Evolutionary conservation across 2,329 filamentous ascomycete genomes (phyloP).

Genomic region (Diplodia intermedia): DNA sequence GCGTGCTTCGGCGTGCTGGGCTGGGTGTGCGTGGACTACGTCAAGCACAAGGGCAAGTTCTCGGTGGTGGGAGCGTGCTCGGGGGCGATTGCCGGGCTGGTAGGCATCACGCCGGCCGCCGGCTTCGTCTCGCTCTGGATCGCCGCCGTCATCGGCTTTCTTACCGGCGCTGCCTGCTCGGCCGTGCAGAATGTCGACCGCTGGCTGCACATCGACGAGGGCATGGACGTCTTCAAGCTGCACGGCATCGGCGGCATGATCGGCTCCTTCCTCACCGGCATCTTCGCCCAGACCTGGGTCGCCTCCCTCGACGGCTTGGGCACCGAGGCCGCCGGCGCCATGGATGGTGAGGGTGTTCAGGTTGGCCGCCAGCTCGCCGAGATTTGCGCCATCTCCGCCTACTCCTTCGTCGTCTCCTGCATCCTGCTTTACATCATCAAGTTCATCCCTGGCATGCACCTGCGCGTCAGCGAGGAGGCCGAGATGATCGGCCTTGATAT

Average conservation of each 20-base stretch:
- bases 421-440: constrained; percentile 61
- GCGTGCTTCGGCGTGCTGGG: constrained; percentile 62
- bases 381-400: constrained; percentile 60
- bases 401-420: constrained; percentile 61
- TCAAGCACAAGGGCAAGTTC: constrained; percentile 60
- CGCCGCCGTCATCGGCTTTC: constrained; percentile 63
- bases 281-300: constrained; percentile 61
- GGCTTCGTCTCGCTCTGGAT: constrained; percentile 62
- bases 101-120: constrained; percentile 66
- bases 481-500: constrained; percentile 63
- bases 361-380: constrained; percentile 64
- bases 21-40: constrained; percentile 61
- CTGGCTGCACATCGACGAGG: constrained; percentile 63
- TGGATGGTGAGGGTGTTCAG: constrained; percentile 63
- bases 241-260: constrained; percentile 65
- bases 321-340: constrained; percentile 54
- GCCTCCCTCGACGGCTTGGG: constrained; percentile 59
- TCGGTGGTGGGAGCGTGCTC: constrained; percentile 64
- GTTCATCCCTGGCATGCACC: constrained; percentile 61
- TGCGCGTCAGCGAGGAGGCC: constrained; percentile 62
- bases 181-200: constrained; percentile 59
- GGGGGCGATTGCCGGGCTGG: constrained; percentile 64
- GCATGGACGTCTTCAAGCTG: constrained; percentile 66
- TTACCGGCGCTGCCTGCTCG: constrained; percentile 61
- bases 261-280: constrained; percentile 61